These are phyloP conservation scores for Solanum okadae DNA, from an alignment of 257 asterid genomes.

Conservation along the genomic window DNA sequence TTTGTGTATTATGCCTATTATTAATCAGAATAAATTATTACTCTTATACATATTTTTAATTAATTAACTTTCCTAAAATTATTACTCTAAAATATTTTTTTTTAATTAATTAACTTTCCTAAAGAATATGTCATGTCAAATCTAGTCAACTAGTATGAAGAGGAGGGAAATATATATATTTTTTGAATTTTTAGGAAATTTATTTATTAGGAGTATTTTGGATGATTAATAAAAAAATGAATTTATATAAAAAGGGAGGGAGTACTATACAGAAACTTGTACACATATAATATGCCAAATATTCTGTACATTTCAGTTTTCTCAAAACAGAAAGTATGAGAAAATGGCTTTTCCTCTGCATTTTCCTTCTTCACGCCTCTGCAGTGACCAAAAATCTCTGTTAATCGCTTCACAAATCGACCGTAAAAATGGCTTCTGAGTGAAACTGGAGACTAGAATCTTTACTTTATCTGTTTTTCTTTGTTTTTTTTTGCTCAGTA, in stretches of 20 bases:
- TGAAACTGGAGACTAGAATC: neutral
- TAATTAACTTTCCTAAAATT: no score
- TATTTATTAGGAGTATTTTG: neutral
- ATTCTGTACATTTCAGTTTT: neutral
- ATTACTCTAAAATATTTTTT: neutral
- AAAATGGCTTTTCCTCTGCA: neutral
- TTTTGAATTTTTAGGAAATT: no score
- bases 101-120: no score
- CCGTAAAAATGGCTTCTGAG: neutral
- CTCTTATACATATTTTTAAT: neutral
- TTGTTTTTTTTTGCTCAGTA: neutral
- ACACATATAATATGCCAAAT: neutral
- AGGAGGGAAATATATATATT: neutral
- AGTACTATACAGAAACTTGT: neutral
- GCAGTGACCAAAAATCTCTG: neutral
- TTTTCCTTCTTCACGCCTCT: neutral
- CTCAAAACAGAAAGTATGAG: neutral
- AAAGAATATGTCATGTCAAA: neutral
- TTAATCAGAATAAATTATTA: no score
- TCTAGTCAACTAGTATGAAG: neutral
- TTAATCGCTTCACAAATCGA: no score
- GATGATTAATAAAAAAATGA: neutral
- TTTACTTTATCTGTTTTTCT: neutral
- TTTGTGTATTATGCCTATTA: no score
- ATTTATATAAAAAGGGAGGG: neutral